Evolutionary conservation across 371 early-diverging fungal genomes (phyloP), one percentile per base, ranked within the genome.

Genomic region (Mortierella sp.): DNA sequence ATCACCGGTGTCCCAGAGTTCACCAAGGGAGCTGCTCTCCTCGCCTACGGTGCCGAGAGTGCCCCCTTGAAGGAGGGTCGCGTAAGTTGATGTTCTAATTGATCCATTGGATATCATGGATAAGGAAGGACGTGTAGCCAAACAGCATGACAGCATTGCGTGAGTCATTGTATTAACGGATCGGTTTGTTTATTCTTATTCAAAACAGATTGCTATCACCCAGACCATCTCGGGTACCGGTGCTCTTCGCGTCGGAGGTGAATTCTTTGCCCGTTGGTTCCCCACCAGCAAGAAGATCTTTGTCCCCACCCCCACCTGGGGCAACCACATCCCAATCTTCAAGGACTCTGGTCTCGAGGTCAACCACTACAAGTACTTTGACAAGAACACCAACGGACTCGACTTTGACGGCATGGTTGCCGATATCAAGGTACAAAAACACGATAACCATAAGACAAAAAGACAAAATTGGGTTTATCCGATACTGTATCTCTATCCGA

Each of bases 211-310:
- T 76, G 96, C 95, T 47, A 92, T 95, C 69, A 93, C 96, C 68
- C 99, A 99, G 89, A 93, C 97, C 64, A 94, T 99, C 77, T 98
- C 98, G 10, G 99, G 99, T 66, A 98, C 99, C 40, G 99, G 99
- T 79, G 99, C 99, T 39, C 93, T 98, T 69, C 94, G 98, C 77
- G 92, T 98, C 73, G 99, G 97, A 67, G 98, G 95, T 74, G 95
- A 91, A 70, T 99, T 98, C 90, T 88, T 99, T 71, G 86, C 87
- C 72, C 87, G 93, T 37, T 98, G 93, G 90, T 96, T 92, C 88
- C 91, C 92, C 71, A 88, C 93, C 71, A 93, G 92, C 85, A 97
- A 96, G 91, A 95, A 92, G 85, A 93, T 99, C 69, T 94, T 95
- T 86, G 89, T 99, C 65, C 99, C 99, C 68, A 95, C 93, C 78